A percentile compares a stretch with the other conserved stretches of the same genome.
Conservation (phyloP, 495 filamentous ascomycete genomes). For the Lentithecium fluviatile region DNA sequence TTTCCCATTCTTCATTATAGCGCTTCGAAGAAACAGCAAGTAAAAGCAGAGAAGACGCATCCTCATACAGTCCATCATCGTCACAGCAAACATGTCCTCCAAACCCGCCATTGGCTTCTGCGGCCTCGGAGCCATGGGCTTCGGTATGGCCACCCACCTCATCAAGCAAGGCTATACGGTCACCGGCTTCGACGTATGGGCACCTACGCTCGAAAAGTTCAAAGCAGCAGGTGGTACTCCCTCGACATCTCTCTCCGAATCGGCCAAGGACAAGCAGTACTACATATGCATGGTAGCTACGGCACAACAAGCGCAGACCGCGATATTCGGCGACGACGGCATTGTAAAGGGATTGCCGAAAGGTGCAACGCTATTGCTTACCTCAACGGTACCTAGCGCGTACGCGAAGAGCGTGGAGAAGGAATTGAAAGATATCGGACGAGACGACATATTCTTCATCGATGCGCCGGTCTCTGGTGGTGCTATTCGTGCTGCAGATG, state of each 20-base stretch:
- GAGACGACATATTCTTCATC: slow-evolving; percentile 66
- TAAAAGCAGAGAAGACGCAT: not conserved
- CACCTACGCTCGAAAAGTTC: slow-evolving; percentile 70
- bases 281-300: slow-evolving; percentile 82
- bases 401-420: slow-evolving; percentile 61
- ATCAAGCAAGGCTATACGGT: slow-evolving; percentile 66
- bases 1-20: not conserved
- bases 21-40: too few species aligned
- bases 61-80: not conserved
- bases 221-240: slow-evolving; percentile 61
- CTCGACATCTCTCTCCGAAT: slow-evolving; percentile 61
- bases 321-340: slow-evolving; percentile 63
- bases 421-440: slow-evolving; percentile 53
- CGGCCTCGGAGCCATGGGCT: slow-evolving; percentile 86
- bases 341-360: slow-evolving; percentile 53
- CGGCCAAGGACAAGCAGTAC: slow-evolving; percentile 59
- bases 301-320: slow-evolving; percentile 63
- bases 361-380: slow-evolving; percentile 65
- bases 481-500: slow-evolving; percentile 68
- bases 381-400: slow-evolving; percentile 70
- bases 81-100: slow-evolving; percentile 18
- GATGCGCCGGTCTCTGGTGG: slow-evolving; percentile 79
- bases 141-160: slow-evolving; percentile 80
- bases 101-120: slow-evolving; percentile 65
- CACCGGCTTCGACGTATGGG: slow-evolving; percentile 74